phyloP scores from a whole-genome alignment of 192 early-diverging fungal species.

The Backusella australiensis region DNA sequence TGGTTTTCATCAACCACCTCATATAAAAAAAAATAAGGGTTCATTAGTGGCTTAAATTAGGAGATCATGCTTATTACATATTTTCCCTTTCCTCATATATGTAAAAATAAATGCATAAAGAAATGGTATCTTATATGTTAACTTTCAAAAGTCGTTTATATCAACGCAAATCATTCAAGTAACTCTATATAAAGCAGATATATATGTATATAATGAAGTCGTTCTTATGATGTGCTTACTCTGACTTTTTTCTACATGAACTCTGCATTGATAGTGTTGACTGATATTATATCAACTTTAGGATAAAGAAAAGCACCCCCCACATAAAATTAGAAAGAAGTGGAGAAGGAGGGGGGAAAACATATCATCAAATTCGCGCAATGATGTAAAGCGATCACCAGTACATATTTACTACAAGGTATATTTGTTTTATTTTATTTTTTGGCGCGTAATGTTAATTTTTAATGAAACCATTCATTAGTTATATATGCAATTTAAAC shows the following conservation, averaged over 20 bases:
- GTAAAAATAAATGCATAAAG: not conserved
- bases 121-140: not conserved
- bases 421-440: not conserved
- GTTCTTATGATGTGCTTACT: not conserved
- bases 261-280: not conserved
- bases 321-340: not conserved
- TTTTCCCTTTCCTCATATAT: not conserved
- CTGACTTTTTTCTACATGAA: not conserved
- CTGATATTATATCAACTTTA: not conserved
- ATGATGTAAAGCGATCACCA: not conserved
- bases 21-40: no score
- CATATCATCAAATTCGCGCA: not conserved
- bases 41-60: no score
- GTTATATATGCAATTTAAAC: not conserved
- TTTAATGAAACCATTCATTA: not conserved
- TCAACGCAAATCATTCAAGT: not conserved
- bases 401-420: no score
- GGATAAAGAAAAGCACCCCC: not conserved
- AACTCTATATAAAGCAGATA: not conserved
- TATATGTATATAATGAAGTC: not conserved
- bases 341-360: not conserved
- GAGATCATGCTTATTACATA: not conserved
- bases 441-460: not conserved
- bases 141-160: not conserved
- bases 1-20: not conserved